These are phyloP conservation scores for Candida golubevii DNA, from an alignment of 805 yeast genomes.

Conservation along the genomic window DNA sequence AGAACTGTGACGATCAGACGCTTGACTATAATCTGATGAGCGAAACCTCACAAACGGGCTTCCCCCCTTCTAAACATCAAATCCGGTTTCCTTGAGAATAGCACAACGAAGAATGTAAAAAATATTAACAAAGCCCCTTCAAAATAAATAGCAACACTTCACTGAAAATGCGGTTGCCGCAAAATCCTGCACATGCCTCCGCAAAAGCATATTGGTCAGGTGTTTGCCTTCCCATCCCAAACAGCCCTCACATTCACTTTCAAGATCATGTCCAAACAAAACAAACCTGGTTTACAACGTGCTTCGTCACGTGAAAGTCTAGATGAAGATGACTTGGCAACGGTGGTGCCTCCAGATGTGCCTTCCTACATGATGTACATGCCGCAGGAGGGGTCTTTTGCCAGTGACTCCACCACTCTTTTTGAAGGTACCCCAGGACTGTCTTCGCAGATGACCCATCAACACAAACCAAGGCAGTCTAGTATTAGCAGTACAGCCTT, in stretches of 20 bases:
- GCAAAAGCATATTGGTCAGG: constrained; percentile 2
- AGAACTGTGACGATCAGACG: too few relatives aligned
- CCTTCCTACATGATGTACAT: constrained; percentile 24
- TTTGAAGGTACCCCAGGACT: constrained; percentile 28
- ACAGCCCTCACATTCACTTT: neutral
- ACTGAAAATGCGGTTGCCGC: neutral
- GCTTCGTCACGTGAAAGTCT: neutral
- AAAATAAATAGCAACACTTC: too few relatives aligned
- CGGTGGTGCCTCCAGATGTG: constrained; percentile 12
- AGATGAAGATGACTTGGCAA: constrained; percentile 12
- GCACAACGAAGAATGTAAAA: too few relatives aligned
- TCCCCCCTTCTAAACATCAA: too few relatives aligned
- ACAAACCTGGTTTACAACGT: constrained; percentile 1
- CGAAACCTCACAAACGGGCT: too few relatives aligned
- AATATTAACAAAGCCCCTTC: neutral
- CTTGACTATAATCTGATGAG: too few relatives aligned
- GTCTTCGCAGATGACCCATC: constrained; percentile 9
- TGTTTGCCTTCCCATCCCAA: constrained; percentile 7
- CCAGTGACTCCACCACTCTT: constrained; percentile 25
- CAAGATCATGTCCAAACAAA: constrained; percentile 2
- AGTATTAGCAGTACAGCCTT: constrained; percentile 24
- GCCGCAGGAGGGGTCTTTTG: constrained; percentile 30
- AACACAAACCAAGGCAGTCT: constrained; percentile 11
- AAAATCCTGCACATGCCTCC: constrained; percentile 4
- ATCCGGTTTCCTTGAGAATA: too few relatives aligned